Conservation (phyloP, 1,284 basidiomycete genomes). For the Gastroboletus turbinatus region DNA sequence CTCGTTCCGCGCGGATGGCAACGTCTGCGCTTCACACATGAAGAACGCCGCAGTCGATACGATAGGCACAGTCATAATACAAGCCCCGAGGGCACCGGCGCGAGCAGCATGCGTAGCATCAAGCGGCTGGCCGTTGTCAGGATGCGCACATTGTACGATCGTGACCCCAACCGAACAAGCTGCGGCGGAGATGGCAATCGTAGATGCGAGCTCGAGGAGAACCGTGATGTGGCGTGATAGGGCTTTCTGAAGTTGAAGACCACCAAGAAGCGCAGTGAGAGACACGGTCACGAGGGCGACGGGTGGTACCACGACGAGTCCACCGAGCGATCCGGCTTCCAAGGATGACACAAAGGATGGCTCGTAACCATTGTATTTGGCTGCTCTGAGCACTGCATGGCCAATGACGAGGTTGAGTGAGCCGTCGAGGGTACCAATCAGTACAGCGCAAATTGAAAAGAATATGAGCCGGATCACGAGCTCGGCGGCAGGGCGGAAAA, state of each 20-base stretch:
- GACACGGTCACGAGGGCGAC: background rate
- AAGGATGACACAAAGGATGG: slow-evolving; percentile 11
- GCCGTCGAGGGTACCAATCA: slow-evolving; percentile 7
- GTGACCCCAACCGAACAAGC: slow-evolving; percentile 11
- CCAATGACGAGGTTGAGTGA: slow-evolving; percentile 10
- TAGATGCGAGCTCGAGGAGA: slow-evolving; percentile 9
- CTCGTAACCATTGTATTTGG: slow-evolving; percentile 9
- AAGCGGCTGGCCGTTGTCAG: background rate
- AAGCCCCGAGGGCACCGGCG: slow-evolving; percentile 17
- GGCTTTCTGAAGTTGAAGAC: background rate
- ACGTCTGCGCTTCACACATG: slow-evolving; percentile 4
- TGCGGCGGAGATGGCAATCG: slow-evolving; percentile 13
- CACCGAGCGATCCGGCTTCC: slow-evolving; percentile 17
- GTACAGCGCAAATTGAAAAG: slow-evolving; percentile 7
- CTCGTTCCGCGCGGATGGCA: slow-evolving; percentile 1
- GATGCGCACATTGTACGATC: background rate
- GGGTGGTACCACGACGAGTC: slow-evolving; percentile 11
- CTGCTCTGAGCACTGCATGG: slow-evolving; percentile 12
- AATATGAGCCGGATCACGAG: slow-evolving; percentile 8
- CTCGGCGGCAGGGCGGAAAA: slow-evolving; percentile 7
- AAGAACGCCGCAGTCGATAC: slow-evolving; percentile 6
- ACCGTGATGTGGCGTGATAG: slow-evolving; percentile 5
- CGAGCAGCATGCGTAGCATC: slow-evolving; percentile 17
- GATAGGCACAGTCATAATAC: slow-evolving; percentile 10
- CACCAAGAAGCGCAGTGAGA: slow-evolving; percentile 7